Percentiles rank a stretch among this genome's conserved stretches.
Conservation (phyloP, 176 grass and related monocot species). For the Carex pumila region DNA sequence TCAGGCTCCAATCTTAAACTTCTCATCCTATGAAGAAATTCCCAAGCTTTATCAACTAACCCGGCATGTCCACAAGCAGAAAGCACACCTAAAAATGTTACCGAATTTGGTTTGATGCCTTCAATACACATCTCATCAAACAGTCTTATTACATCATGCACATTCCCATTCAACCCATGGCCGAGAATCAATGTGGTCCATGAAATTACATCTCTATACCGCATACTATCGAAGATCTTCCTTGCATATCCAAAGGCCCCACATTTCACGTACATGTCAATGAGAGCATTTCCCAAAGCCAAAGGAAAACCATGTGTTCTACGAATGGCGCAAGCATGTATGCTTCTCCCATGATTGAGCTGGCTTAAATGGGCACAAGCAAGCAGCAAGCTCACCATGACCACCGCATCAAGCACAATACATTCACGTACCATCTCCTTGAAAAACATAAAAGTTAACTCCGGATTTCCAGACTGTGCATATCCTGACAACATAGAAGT, state of each 20-base stretch:
- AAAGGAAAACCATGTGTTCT: slow-evolving; percentile 27
- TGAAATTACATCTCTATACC: slow-evolving; percentile 58
- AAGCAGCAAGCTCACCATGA: slow-evolving; percentile 64
- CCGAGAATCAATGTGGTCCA: slow-evolving; percentile 72
- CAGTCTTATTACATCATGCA: slow-evolving; percentile 37
- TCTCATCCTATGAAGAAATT: slow-evolving; percentile 47
- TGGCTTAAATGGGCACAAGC: slow-evolving; percentile 48
- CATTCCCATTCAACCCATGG: slow-evolving; percentile 55
- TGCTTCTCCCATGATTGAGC: slow-evolving; percentile 35
- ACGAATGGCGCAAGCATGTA: slow-evolving; percentile 37
- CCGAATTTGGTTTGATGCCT: slow-evolving; percentile 33
- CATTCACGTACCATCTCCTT: slow-evolving; percentile 28
- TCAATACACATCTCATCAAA: slow-evolving; percentile 43
- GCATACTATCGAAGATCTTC: slow-evolving; percentile 38
- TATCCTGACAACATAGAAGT: slow-evolving; percentile 74
- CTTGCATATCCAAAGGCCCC: slow-evolving; percentile 48
- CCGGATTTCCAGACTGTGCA: slow-evolving; percentile 31
- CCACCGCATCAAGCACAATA: slow-evolving; percentile 45
- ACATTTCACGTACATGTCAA: slow-evolving; percentile 74
- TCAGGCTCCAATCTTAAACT: slow-evolving; percentile 29
- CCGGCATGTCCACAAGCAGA: slow-evolving; percentile 61
- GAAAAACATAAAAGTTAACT: slow-evolving; percentile 40
- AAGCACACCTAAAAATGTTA: slow-evolving; percentile 65
- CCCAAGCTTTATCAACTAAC: slow-evolving; percentile 51
- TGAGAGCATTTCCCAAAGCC: slow-evolving; percentile 45